Base-by-base conservation (phyloP, 2,329 filamentous ascomycete genomes). In the Cladobotryum protrusum region DNA sequence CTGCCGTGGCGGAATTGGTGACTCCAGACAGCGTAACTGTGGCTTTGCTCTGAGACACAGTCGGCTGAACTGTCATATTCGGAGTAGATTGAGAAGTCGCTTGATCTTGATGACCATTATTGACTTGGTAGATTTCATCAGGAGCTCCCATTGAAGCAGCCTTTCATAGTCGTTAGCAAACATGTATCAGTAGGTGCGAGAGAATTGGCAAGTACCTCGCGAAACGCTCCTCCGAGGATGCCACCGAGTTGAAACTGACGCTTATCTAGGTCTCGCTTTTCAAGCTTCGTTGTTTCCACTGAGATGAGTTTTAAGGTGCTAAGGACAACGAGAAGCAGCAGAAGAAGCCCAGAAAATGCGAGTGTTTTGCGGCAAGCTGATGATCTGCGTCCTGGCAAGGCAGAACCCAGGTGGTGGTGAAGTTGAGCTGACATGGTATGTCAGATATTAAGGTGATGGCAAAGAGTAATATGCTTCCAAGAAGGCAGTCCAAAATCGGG, bases 241-340 rank as follows among this genome's bases (percentile, higher is more conserved):
- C 56, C 58, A 6, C 54, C 57, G 5, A 61, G 55, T 49, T 61
- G 60, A 24, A 62, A 62, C 39, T 62, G 60, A 4, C 59, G 54
- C 42, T 45, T 56, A 32, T 29, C 45, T 33, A 51, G 43, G 13
- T 32, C 9, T 2, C 46, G 41, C 19, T 45, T 44, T 20, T 54
- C 42, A 14, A 43, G 3, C 3, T 20, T 15, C 11, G 41, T 32
- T 14, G 46, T 36, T 14, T 54, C 49, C 29, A 53, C 34, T 3
- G 52, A 40, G 9, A 47, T 36, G 14, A 55, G 12, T 15, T 42
- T 47, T 37, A 54, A 9, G 13, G 49, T 52, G 2, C 49, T 50
- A 20, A 56, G 29, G 14, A 55, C 35, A 8, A 52, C 42, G 15
- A 52, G 2, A 15, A 14, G n/a, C n/a, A 56, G 37, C 5, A 47